Evolutionary conservation across 352 stramenopile genomes (phyloP).

Genomic region (Pythium aquatile): DNA sequence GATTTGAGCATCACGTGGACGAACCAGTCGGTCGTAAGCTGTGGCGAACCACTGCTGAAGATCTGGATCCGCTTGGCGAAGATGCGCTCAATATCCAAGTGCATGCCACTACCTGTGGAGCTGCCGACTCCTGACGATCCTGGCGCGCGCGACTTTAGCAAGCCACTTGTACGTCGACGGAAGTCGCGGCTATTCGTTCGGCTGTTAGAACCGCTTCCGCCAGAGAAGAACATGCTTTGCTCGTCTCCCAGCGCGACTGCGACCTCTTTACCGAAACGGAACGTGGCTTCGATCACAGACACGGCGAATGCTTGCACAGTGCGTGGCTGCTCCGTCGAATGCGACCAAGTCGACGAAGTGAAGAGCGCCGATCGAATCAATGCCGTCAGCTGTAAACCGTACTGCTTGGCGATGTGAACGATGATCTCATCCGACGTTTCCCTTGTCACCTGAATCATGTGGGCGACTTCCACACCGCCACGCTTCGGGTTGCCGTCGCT

Average conservation of each 20-base stretch:
- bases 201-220: conserved; percentile 30
- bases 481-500: conserved; percentile 15
- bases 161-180: conserved; percentile 47
- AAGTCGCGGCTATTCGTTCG: conserved; percentile 62
- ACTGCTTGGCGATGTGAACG: conserved; percentile 57
- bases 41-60: conserved; percentile 37
- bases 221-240: conserved; percentile 43
- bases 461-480: conserved; percentile 48
- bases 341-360: conserved; percentile 43
- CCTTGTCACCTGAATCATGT: conserved; percentile 76
- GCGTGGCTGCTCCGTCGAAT: conserved; percentile 65
- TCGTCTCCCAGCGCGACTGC: conserved; percentile 62
- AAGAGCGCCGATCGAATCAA: conserved; percentile 40
- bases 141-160: conserved; percentile 52
- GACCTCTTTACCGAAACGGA: conserved; percentile 59
- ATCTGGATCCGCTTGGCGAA: conserved; percentile 76
- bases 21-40: conserved; percentile 64
- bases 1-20: conserved; percentile 74
- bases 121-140: background rate
- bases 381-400: conserved; percentile 54
- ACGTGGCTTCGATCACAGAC: conserved; percentile 52
- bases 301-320: conserved; percentile 67
- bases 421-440: conserved; percentile 59
- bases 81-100: conserved; percentile 81
- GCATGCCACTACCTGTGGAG: conserved; percentile 44